Evolutionary conservation across 345 rosid genomes (phyloP), one percentile per base, ranked within the genome.

Genomic region (Aegle marmelos): DNA sequence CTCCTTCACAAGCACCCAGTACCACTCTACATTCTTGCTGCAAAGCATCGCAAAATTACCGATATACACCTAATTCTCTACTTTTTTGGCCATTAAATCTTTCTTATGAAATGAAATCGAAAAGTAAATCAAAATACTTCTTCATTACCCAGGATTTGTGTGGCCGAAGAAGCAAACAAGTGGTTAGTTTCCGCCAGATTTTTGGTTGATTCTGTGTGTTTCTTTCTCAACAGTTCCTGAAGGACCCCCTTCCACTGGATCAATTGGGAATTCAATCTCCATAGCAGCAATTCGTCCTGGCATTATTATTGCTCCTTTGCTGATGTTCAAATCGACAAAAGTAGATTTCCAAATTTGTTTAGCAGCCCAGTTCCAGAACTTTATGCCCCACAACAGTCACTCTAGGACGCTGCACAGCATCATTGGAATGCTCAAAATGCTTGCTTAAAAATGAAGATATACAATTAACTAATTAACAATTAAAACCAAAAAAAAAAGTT

Each of bases 341-440:
- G 93, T 92, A 79, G 95, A 97, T 81, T 92, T 90, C 91, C 91
- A 95, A 56, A 96, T 97, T 63, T 83, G 94, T 84, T 93, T 95
- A 70, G 97, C 97, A 66, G 98, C 94, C 98, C 99, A 95, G 80
- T 95, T 58, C 97, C 98, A n/a, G 90, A 93, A 88, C 99, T 1
- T 89, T 86, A 72, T 97, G 98, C 57, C 97, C 98, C 53, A 92
- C 97, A 50, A 93, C 90, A 81, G 93, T 92, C 74, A 92, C 94
- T 76, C 98, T 83, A 59, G 99, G 99, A 41, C 97, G 97, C 96
- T 91, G 88, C 39, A 78, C 45, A 53, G 50, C 0, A 45, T 45
- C 50, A 13, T 45, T 17, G 0, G 3, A 5, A 11, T 11, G 50
- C 50, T 45, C 50, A 45, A 45, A 45, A 45, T 45, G 50, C 1